These are phyloP conservation scores for Setaria italica DNA, from an alignment of 202 grass and related monocot species.

Conservation along the genomic window DNA sequence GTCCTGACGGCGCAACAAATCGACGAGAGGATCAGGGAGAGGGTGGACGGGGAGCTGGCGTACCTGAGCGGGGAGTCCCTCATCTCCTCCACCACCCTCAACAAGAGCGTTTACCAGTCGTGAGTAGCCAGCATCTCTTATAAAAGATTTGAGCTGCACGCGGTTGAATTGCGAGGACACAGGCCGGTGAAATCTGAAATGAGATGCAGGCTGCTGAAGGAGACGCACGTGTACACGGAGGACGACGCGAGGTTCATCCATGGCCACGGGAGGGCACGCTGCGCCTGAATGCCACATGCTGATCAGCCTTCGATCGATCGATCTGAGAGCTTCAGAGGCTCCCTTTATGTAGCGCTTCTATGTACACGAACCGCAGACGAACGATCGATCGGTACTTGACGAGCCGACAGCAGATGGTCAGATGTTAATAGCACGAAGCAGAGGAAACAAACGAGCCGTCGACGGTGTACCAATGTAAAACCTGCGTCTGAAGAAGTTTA, in stretches of 20 bases:
- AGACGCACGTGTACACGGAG: slow-evolving; percentile 82
- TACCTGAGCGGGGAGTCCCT: slow-evolving; percentile 73
- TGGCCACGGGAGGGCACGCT: slow-evolving; percentile 60
- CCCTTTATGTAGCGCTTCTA: too few relatives aligned
- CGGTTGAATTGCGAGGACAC: neutral
- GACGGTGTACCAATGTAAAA: too few relatives aligned
- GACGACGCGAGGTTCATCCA: slow-evolving; percentile 80
- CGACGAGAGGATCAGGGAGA: slow-evolving; percentile 56
- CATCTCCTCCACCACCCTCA: slow-evolving; percentile 71
- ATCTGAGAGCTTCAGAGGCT: too few relatives aligned
- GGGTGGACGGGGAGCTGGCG: slow-evolving; percentile 59
- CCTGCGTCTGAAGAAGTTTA: too few relatives aligned
- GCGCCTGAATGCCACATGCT: neutral
- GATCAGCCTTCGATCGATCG: too few relatives aligned
- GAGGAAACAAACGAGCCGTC: too few relatives aligned
- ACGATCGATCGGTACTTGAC: too few relatives aligned
- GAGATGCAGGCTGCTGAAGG: slow-evolving; percentile 61
- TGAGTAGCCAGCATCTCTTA: slow-evolving; percentile 27
- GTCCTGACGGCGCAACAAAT: slow-evolving; percentile 61
- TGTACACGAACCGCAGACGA: too few relatives aligned
- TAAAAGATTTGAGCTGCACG: neutral
- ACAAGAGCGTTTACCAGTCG: slow-evolving; percentile 73
- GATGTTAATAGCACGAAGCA: too few relatives aligned
- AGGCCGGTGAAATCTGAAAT: neutral
- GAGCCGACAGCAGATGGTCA: too few relatives aligned